Evolutionary conservation across 1,139 yeast species (phyloP), one percentile per base, ranked within the genome.

Genomic region (Geotrichum fermentans): DNA sequence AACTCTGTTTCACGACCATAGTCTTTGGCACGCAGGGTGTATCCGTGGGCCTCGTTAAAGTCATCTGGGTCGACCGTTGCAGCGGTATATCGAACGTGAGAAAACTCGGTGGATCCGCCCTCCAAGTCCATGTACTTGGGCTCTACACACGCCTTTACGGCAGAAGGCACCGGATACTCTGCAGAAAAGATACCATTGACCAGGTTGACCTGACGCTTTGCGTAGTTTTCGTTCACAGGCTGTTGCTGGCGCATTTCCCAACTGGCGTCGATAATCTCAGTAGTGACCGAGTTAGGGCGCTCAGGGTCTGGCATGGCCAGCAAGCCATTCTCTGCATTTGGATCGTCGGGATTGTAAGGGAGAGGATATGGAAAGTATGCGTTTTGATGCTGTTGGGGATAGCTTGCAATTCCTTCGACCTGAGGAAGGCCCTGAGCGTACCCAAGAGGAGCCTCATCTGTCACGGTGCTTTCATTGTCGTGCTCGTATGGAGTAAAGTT

Each of bases 1-100:
- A 92, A 71, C 67, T 92, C 98, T 0, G 96, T 90, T 57, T 82
- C 83, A 63, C 97, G 80, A 24, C 84, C 84, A 56, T 77, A 73
- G 55, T 79, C 79, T 38, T 82, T 75, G 21, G 90, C 83, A 61
- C 98, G 78, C 40, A 92, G 73, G 3, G 83, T 78, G 67, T 87
- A 92, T 7, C 95, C 95, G 42, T 82, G 82, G 20, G 67, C 66
- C 26, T 57, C 57, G 4, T 76, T 73, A 65, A 88, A 87, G 51
- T 84, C 84, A 62, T 85, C 90, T 0, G 94, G 90, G 50, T 87
- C 88, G 60, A 85, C 79, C 1, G 92, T 84, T 37, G 83, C 84
- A 0, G 88, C 92, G 34, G 86, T 82, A 66, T 83, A 85, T 56
- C 94, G 69, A 80, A 85, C 73, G 56, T 80, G 84, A 22, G 83